These are phyloP conservation scores for Apiotrichum mycotoxinovorans DNA, from an alignment of 1,284 basidiomycete species.

Conservation along the genomic window DNA sequence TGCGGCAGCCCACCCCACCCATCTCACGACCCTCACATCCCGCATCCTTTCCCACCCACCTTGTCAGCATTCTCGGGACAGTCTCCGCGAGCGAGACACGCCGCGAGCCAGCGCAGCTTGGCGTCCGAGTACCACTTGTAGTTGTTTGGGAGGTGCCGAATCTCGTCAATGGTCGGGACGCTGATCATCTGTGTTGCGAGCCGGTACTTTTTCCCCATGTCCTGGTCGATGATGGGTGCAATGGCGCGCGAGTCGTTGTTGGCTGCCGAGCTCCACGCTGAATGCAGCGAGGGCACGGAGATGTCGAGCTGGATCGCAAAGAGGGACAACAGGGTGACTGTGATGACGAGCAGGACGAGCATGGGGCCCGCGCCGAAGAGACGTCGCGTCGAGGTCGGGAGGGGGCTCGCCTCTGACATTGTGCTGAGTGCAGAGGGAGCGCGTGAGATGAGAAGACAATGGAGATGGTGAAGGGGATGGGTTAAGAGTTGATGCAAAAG, in stretches of 20 bases:
- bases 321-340: not conserved
- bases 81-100: slow-evolving; percentile 10
- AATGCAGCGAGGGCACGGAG: not conserved
- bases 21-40: not conserved
- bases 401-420: not conserved
- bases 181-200: not conserved
- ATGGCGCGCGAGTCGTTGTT: not conserved
- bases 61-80: slow-evolving; percentile 15
- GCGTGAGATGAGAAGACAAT: not conserved
- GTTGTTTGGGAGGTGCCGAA: slow-evolving; percentile 1
- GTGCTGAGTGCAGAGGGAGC: no score
- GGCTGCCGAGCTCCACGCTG: not conserved
- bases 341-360: not conserved
- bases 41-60: not conserved
- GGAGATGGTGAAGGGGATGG: not conserved
- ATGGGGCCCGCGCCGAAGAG: not conserved
- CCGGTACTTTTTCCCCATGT: no score
- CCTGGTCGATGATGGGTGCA: not conserved
- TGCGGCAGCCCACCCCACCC: not conserved
- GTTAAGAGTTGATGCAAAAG: no score
- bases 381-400: not conserved
- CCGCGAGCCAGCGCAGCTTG: slow-evolving; percentile 14
- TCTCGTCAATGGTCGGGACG: not conserved
- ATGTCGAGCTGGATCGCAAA: not conserved
- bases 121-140: slow-evolving; percentile 20